Evolutionary conservation across 306 rosid species (phyloP).

Genomic region (Betula pendula): DNA sequence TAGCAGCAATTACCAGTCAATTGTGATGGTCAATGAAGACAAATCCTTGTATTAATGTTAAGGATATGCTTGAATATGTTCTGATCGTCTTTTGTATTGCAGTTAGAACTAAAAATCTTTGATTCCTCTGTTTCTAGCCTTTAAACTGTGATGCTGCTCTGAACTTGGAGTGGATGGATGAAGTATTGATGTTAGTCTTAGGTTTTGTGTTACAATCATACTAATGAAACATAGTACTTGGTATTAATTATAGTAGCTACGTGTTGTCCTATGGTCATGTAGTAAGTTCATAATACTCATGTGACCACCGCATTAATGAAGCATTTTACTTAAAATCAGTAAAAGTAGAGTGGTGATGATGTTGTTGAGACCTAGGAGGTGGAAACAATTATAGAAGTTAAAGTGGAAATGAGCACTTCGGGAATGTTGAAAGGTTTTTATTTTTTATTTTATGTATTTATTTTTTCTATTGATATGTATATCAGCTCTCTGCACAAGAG

Average conservation of each 20-base stretch:
- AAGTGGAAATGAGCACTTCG: background rate
- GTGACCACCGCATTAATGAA: background rate
- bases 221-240: background rate
- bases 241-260: background rate
- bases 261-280: background rate
- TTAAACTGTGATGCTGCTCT: background rate
- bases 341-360: background rate
- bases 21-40: background rate
- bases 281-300: background rate
- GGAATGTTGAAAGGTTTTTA: background rate
- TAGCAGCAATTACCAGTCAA: background rate
- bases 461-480: background rate
- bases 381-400: background rate
- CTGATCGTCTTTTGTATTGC: background rate
- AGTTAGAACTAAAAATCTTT: background rate
- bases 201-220: background rate
- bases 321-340: background rate
- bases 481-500: background rate
- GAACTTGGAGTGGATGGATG: background rate
- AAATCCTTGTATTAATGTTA: background rate
- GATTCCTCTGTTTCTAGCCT: background rate
- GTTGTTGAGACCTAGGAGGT: background rate
- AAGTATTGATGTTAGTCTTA: background rate
- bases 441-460: no score
- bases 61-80: background rate